A percentile compares a stretch with the other conserved stretches of the same genome.
These are phyloP conservation scores for Lentinula lateritia DNA, from an alignment of 768 basidiomycete species.

Conservation along the genomic window DNA sequence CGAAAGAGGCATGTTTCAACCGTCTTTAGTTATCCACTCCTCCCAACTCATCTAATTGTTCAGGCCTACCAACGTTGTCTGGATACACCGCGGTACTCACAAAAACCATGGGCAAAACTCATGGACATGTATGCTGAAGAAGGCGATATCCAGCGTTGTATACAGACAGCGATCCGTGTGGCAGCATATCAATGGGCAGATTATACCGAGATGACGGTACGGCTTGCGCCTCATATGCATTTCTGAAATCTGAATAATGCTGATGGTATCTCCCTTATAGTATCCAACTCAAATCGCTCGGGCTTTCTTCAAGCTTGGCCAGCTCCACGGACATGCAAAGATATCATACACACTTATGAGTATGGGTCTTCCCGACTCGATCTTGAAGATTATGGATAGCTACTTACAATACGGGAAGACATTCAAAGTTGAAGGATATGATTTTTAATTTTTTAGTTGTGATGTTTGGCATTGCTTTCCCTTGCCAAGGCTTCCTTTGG, in stretches of 20 bases:
- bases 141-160: constrained; percentile 83
- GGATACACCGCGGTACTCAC: constrained; percentile 78
- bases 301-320: constrained; percentile 89
- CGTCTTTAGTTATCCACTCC: background rate
- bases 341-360: constrained; percentile 90
- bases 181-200: constrained; percentile 91
- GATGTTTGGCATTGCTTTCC: no score
- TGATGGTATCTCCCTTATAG: constrained; percentile 29
- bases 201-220: constrained; percentile 82
- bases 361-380: constrained; percentile 88
- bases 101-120: constrained; percentile 90
- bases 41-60: background rate
- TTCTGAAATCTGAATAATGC: constrained; percentile 1
- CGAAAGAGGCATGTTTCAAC: constrained; percentile 59
- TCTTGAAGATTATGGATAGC: constrained; percentile 89
- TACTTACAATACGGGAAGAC: constrained; percentile 83
- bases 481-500: no score
- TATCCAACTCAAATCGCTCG: constrained; percentile 90
- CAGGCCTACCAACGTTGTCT: constrained; percentile 87
- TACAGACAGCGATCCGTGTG: constrained; percentile 90
- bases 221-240: constrained; percentile 23
- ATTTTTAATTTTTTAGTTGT: constrained; percentile 47
- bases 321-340: constrained; percentile 90
- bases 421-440: constrained; percentile 85
- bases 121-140: constrained; percentile 98